Evolutionary conservation across 441 rosid genomes (phyloP).

Genomic region (Adansonia grandidieri): DNA sequence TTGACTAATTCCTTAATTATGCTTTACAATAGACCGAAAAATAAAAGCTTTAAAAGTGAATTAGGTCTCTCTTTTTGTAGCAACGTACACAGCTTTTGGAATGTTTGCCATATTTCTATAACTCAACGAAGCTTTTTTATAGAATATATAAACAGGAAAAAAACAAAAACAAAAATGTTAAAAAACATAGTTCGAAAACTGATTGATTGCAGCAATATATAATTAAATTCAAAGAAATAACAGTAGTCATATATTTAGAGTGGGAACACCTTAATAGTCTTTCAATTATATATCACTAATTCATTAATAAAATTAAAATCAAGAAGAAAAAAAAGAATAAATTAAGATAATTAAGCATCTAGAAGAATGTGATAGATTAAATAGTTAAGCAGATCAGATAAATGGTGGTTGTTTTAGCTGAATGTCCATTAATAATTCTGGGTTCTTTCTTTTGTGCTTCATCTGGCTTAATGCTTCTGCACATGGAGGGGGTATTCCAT

Average conservation of each 20-base stretch:
- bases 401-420: slow-evolving; percentile 21
- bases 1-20: slow-evolving; percentile 17
- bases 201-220: background rate
- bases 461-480: slow-evolving; percentile 52
- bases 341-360: background rate
- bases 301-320: too few relatives aligned
- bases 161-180: background rate
- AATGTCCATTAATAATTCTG: slow-evolving; percentile 34
- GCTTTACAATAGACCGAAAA: slow-evolving; percentile 20
- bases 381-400: slow-evolving; percentile 21
- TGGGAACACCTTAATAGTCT: background rate
- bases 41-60: slow-evolving; percentile 3
- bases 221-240: background rate
- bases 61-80: background rate
- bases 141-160: background rate
- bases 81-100: background rate
- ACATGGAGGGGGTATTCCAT: slow-evolving; percentile 65
- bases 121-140: background rate
- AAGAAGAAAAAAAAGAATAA: background rate
- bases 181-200: background rate
- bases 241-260: background rate
- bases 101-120: background rate
- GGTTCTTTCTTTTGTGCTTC: slow-evolving; percentile 27
- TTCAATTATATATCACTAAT: background rate
- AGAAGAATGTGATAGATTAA: slow-evolving; percentile 1